A percentile compares a stretch with the other conserved stretches of the same genome.
These are phyloP conservation scores for Helotiales sp. DNA, from an alignment of 2,329 filamentous ascomycete genomes.

Conservation along the genomic window DNA sequence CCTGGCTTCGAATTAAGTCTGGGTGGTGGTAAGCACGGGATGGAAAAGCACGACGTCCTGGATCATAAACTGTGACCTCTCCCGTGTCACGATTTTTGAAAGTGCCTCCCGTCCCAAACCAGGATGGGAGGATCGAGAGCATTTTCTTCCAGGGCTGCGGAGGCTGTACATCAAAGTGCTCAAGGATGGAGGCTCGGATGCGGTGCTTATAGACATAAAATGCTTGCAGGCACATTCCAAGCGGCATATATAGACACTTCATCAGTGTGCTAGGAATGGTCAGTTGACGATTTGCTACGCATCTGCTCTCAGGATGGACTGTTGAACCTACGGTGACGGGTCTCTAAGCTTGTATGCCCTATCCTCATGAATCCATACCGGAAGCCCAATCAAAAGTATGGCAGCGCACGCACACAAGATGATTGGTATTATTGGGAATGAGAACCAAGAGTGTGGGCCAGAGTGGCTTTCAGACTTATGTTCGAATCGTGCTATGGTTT, in stretches of 20 bases:
- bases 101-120: background rate
- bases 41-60: slow-evolving; percentile 1
- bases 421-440: background rate
- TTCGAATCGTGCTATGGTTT: background rate
- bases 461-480: slow-evolving; percentile 7
- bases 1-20: background rate
- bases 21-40: background rate
- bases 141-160: slow-evolving; percentile 5
- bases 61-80: background rate
- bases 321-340: slow-evolving; percentile 9
- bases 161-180: background rate
- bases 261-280: background rate
- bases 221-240: background rate
- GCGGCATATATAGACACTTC: background rate
- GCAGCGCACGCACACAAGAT: background rate
- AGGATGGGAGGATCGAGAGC: slow-evolving; percentile 3
- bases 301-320: no score
- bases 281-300: no score
- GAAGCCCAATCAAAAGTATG: background rate
- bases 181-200: background rate
- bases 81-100: slow-evolving; percentile 3
- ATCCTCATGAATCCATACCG: slow-evolving; percentile 7
- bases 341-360: background rate
- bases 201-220: background rate
- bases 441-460: slow-evolving; percentile 11